Evolutionary conservation across 176 grass and related monocot species (phyloP).

Genomic region (Oryza officinalis): DNA sequence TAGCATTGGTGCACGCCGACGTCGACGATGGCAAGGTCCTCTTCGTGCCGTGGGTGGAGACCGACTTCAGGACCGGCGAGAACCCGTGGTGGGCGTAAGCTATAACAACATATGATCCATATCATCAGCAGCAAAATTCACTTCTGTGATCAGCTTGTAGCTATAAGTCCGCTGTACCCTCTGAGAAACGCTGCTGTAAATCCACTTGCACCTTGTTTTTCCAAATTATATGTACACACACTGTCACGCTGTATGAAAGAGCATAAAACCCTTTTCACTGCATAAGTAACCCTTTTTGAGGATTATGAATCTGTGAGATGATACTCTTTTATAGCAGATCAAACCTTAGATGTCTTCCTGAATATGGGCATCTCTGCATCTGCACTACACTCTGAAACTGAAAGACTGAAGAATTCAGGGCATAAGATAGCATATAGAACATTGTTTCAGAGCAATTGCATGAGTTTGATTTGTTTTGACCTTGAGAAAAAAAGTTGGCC

Average conservation of each 20-base stretch:
- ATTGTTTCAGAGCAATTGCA: background rate
- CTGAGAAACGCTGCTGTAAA: conserved; percentile 25
- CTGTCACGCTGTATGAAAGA: conserved; percentile 17
- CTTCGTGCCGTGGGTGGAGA: conserved; percentile 88
- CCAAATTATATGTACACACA: conserved; percentile 17
- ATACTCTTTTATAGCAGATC: background rate
- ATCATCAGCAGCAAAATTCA: background rate
- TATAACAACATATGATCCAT: background rate
- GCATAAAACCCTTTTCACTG: background rate
- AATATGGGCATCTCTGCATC: background rate
- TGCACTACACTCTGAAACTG: background rate
- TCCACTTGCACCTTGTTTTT: conserved; percentile 22
- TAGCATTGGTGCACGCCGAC: conserved; percentile 86
- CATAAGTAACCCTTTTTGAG: conserved; percentile 13
- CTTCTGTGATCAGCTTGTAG: conserved; percentile 21
- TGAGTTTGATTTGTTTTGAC: no score
- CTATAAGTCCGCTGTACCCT: background rate
- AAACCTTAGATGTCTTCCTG: background rate
- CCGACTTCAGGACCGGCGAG: conserved; percentile 92
- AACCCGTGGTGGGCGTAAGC: conserved; percentile 84
- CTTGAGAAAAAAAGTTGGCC: background rate
- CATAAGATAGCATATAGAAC: background rate
- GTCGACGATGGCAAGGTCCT: conserved; percentile 82
- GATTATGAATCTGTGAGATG: background rate
- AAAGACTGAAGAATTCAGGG: background rate